Percentiles rank a stretch among this genome's conserved stretches.
Evolutionary conservation across 2,329 filamentous ascomycete species (phyloP).

Genomic region (Immersiporthe knoxdaviesiana): DNA sequence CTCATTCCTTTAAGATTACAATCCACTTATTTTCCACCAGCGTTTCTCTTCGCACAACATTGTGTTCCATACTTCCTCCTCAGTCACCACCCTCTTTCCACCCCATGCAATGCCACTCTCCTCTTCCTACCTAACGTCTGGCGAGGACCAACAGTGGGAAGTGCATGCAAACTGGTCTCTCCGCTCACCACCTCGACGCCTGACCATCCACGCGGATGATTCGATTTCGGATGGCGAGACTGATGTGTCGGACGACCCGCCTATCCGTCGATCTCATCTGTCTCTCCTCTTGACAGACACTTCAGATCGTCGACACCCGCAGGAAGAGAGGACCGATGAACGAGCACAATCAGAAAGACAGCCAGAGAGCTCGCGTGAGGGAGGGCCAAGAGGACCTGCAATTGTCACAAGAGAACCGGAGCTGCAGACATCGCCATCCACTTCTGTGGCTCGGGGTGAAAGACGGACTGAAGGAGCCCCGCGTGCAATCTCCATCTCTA

Average conservation of each 20-base stretch:
- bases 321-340: background rate
- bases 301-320: background rate
- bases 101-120: background rate
- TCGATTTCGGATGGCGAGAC: background rate
- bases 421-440: background rate
- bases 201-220: background rate
- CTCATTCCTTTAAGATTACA: background rate
- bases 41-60: background rate
- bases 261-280: background rate
- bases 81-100: background rate
- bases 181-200: background rate
- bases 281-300: background rate
- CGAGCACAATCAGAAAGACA: background rate
- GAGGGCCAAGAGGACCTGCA: no score
- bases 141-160: background rate
- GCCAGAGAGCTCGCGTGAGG: no score
- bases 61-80: background rate
- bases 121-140: background rate
- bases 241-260: background rate
- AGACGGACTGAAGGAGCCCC: background rate
- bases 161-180: background rate
- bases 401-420: background rate
- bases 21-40: background rate
- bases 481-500: background rate
- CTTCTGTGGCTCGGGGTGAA: background rate